A percentile compares a stretch with the other conserved stretches of the same genome.
Conservation (phyloP, 2,329 filamentous ascomycete genomes). For the Pseudogymnoascus verrucosus region DNA sequence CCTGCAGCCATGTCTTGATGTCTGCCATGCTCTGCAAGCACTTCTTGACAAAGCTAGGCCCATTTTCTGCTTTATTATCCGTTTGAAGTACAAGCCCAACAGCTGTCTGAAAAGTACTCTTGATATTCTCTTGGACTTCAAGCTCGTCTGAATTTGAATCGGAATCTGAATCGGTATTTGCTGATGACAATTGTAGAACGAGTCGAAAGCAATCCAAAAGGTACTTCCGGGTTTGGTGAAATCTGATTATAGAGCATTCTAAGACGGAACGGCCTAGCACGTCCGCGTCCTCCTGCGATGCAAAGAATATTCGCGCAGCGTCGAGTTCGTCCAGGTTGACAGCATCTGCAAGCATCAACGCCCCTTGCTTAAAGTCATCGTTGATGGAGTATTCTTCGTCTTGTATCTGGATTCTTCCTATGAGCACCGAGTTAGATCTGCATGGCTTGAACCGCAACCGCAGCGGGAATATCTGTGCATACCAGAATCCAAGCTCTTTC, state of each 20-base stretch:
- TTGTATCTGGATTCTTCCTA: constrained; percentile 68
- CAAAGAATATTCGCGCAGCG: constrained; percentile 68
- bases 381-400: constrained; percentile 74
- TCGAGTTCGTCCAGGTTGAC: constrained; percentile 85
- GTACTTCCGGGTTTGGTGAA: constrained; percentile 78
- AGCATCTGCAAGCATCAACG: constrained; percentile 75
- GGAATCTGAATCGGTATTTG: constrained; percentile 30
- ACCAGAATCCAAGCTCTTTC: constrained; percentile 63
- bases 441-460: constrained; percentile 10
- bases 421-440: constrained; percentile 17
- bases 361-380: constrained; percentile 76
- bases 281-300: constrained; percentile 60
- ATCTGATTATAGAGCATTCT: constrained; percentile 75
- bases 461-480: constrained; percentile 22
- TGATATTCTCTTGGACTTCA: constrained; percentile 41
- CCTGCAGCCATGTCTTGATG: constrained; percentile 69
- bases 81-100: constrained; percentile 43
- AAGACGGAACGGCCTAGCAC: constrained; percentile 64
- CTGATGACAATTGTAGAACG: constrained; percentile 53
- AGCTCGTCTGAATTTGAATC: constrained; percentile 43
- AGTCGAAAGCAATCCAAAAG: constrained; percentile 78
- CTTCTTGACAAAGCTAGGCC: constrained; percentile 59
- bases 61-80: constrained; percentile 36
- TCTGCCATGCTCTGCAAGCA: constrained; percentile 70
- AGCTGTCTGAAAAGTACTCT: constrained; percentile 47